These are phyloP conservation scores for Hibiscus syriacus DNA, from an alignment of 345 rosid species.

Conservation along the genomic window DNA sequence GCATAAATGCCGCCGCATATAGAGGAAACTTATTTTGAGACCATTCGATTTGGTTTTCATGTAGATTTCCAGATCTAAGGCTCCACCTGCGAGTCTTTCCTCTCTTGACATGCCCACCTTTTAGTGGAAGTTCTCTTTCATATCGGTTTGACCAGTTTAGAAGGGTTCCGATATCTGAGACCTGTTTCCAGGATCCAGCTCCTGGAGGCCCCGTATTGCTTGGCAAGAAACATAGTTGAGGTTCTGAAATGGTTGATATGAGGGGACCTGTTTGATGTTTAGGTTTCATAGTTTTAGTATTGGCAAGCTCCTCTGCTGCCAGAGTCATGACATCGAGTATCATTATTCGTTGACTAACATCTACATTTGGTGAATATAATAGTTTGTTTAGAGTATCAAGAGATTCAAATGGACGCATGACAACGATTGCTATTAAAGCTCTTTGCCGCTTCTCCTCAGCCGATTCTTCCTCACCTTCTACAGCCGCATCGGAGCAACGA, in stretches of 20 bases:
- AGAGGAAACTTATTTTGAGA: constrained; percentile 74
- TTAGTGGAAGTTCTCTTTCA: constrained; percentile 82
- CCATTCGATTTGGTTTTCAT: constrained; percentile 41
- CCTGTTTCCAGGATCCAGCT: constrained; percentile 70
- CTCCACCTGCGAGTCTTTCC: constrained; percentile 91
- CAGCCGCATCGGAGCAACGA: constrained; percentile 82
- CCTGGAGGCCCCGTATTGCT: constrained; percentile 59
- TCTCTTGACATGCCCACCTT: constrained; percentile 41
- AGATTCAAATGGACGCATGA: constrained; percentile 70
- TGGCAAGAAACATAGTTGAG: constrained; percentile 92
- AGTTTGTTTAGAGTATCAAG: constrained; percentile 53
- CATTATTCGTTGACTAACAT: constrained; percentile 92
- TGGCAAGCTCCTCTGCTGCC: constrained; percentile 90
- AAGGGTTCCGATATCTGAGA: constrained; percentile 48
- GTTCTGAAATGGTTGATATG: constrained; percentile 63
- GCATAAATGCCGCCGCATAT: constrained; percentile 94
- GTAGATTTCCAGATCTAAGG: constrained; percentile 38
- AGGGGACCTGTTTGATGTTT: constrained; percentile 41
- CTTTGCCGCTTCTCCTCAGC: constrained; percentile 91
- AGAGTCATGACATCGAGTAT: constrained; percentile 89
- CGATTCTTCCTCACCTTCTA: constrained; percentile 97
- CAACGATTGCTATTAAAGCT: constrained; percentile 77
- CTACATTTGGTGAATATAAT: constrained; percentile 80
- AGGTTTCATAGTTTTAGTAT: constrained; percentile 47
- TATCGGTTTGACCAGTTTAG: constrained; percentile 69